phyloP scores from a whole-genome alignment of 371 early-diverging fungal species.

The Mucor racemosus region DNA sequence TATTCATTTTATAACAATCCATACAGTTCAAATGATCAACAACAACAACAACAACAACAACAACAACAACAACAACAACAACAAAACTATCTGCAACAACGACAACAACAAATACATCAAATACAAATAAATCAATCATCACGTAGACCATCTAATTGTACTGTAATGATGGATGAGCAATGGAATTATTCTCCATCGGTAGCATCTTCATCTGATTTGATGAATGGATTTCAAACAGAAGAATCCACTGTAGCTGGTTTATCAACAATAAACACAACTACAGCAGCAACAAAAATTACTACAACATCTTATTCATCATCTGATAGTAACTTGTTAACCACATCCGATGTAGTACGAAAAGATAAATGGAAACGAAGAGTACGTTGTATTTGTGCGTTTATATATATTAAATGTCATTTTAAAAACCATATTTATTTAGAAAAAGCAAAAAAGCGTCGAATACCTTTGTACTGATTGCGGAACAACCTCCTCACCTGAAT shows the following conservation, averaged over 20 bases:
- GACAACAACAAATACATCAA: too few species aligned
- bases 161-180: neutral
- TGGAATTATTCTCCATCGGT: conserved; percentile 6
- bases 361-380: conserved; percentile 32
- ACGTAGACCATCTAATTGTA: neutral
- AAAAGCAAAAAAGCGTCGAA: conserved; percentile 26
- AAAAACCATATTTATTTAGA: too few species aligned
- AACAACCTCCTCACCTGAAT: conserved; percentile 77
- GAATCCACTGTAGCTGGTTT: neutral
- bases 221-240: neutral
- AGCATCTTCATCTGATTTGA: conserved; percentile 8
- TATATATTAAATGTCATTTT: too few species aligned
- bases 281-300: neutral
- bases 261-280: neutral
- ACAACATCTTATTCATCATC: neutral
- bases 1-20: neutral
- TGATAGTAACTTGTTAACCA: neutral
- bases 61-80: conserved; percentile 7
- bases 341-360: conserved; percentile 11
- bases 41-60: neutral
- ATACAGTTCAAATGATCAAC: conserved; percentile 12
- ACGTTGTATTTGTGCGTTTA: too few species aligned
- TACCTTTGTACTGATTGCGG: conserved; percentile 62
- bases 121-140: neutral
- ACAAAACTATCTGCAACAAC: conserved; percentile 2